Evolutionary conservation across 345 rosid species (phyloP).

Genomic region (Linum tenue): DNA sequence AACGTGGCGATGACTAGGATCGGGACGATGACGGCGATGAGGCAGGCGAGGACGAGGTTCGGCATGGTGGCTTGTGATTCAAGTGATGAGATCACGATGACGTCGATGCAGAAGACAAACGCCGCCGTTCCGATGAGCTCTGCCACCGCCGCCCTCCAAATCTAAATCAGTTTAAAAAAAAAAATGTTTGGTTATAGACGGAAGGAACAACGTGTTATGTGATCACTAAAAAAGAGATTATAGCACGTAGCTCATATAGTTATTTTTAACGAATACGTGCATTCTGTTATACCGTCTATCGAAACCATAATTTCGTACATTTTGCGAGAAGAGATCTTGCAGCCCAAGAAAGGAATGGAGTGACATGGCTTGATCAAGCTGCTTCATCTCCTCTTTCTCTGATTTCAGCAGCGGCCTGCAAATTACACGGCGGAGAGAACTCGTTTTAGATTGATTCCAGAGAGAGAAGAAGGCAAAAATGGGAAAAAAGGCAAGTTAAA

Average conservation of each 20-base stretch:
- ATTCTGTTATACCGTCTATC: too few species aligned
- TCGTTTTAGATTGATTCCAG: background rate
- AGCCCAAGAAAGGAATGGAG: conserved; percentile 9
- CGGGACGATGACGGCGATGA: conserved; percentile 9
- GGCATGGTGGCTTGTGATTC: conserved; percentile 12
- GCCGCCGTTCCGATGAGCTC: conserved; percentile 19
- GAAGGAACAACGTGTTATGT: too few species aligned
- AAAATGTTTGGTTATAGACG: too few species aligned
- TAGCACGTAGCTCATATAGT: too few species aligned
- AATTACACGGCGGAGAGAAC: background rate
- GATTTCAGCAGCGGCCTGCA: conserved; percentile 4
- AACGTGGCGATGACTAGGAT: conserved; percentile 23
- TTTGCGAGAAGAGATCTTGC: conserved; percentile 12
- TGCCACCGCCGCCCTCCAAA: conserved; percentile 21
- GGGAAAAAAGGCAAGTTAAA: background rate
- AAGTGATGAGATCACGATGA: conserved; percentile 14
- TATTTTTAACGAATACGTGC: too few species aligned
- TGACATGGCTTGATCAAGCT: background rate
- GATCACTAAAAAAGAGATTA: too few species aligned
- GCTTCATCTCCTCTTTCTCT: background rate
- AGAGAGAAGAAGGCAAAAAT: background rate
- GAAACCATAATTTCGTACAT: background rate
- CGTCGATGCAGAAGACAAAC: conserved; percentile 17
- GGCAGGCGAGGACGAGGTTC: conserved; percentile 17
- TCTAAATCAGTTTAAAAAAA: background rate